Evolutionary conservation across 768 basidiomycete genomes (phyloP).

Genomic region (Phylloporus sp.): DNA sequence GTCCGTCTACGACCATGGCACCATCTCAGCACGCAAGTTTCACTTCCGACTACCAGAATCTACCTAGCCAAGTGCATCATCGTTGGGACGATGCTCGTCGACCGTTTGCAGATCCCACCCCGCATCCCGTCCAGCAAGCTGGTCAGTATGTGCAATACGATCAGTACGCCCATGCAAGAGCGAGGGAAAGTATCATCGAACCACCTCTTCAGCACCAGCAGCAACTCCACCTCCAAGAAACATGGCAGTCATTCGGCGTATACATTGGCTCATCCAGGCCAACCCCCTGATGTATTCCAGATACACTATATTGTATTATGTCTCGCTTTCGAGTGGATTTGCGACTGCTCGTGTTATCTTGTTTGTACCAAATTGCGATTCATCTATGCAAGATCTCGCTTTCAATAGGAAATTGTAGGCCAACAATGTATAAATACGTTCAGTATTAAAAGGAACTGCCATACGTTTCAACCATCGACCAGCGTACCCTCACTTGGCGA

Average conservation of each 20-base stretch:
- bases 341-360: background rate
- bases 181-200: background rate
- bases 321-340: background rate
- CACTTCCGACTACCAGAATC: conserved; percentile 7
- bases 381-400: background rate
- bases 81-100: conserved; percentile 13
- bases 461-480: background rate
- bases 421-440: background rate
- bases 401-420: background rate
- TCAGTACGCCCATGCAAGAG: background rate
- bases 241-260: conserved; percentile 67
- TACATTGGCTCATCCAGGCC: conserved; percentile 37
- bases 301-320: background rate
- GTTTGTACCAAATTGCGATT: background rate
- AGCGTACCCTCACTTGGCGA: background rate
- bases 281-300: background rate
- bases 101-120: conserved; percentile 4
- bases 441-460: background rate
- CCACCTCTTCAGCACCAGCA: conserved; percentile 13
- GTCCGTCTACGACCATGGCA: background rate
- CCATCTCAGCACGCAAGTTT: conserved; percentile 6
- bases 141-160: conserved; percentile 5
- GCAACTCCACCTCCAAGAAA: conserved; percentile 41
- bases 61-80: conserved; percentile 4
- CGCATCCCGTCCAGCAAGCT: background rate